These are phyloP conservation scores for Microascus cirrosus DNA, from an alignment of 2,329 filamentous ascomycete genomes.

Conservation along the genomic window DNA sequence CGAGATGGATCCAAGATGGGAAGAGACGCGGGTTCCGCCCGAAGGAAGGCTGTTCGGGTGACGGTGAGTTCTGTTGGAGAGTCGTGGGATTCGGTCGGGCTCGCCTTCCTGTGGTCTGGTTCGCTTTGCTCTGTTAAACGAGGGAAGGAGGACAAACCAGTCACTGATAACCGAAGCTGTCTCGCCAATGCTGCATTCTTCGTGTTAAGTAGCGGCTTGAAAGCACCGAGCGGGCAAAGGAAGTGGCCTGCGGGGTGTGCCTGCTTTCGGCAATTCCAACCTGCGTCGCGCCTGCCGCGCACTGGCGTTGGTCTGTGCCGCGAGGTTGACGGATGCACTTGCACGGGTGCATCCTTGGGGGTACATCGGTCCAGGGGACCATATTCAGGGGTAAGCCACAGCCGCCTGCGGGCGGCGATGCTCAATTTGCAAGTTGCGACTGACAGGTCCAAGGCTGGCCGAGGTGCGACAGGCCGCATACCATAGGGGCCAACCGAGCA, in stretches of 20 bases:
- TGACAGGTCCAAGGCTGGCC: background rate
- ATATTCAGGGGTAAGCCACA: background rate
- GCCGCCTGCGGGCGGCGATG: background rate
- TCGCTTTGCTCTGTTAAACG: too few species aligned
- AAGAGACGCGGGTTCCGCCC: background rate
- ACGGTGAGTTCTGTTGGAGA: too few species aligned
- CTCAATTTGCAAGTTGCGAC: background rate
- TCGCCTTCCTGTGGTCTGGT: too few species aligned
- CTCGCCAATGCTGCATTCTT: too few species aligned
- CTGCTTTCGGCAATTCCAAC: background rate
- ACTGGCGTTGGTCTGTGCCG: background rate
- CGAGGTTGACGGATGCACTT: background rate
- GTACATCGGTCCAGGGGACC: background rate
- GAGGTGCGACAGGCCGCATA: background rate
- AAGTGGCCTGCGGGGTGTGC: background rate
- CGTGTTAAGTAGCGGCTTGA: background rate
- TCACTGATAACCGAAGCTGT: too few species aligned
- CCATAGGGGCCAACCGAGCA: background rate
- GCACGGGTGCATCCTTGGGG: background rate
- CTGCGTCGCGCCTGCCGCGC: background rate
- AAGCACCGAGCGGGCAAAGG: background rate
- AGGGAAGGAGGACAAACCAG: too few species aligned
- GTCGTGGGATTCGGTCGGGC: too few species aligned
- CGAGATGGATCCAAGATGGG: background rate
- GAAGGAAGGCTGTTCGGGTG: too few species aligned